These are phyloP conservation scores for Conringia planisiliqua DNA, from an alignment of 345 rosid genomes.

Conservation along the genomic window DNA sequence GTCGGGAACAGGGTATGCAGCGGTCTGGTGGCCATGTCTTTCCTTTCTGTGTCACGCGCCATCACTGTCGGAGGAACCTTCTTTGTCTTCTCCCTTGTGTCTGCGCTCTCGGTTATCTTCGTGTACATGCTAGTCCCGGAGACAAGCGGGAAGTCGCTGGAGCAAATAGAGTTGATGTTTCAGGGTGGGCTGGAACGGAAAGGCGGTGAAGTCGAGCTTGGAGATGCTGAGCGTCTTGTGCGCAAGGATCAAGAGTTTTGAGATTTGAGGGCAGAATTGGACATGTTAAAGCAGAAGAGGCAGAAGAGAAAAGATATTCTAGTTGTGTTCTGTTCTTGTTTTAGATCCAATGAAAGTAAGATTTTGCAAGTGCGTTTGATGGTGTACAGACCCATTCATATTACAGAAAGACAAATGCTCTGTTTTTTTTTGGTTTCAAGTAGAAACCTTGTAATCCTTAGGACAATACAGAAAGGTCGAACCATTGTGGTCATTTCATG, in stretches of 20 bases:
- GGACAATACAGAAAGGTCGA: constrained; percentile 6
- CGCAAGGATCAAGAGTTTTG: constrained; percentile 36
- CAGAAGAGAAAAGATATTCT: background rate
- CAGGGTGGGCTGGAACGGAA: constrained; percentile 37
- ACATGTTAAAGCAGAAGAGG: constrained; percentile 3
- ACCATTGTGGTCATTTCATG: constrained; percentile 2
- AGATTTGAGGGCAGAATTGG: background rate
- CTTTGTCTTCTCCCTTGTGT: constrained; percentile 49
- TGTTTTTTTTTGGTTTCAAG: constrained; percentile 4
- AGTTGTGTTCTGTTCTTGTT: constrained; percentile 8
- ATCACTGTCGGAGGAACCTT: constrained; percentile 70
- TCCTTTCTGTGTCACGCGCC: constrained; percentile 57
- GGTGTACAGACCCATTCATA: constrained; percentile 1
- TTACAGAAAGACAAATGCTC: background rate
- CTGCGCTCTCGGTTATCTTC: constrained; percentile 61
- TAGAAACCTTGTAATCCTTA: constrained; percentile 17
- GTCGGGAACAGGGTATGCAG: constrained; percentile 77
- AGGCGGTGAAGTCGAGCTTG: constrained; percentile 56
- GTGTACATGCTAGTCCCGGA: constrained; percentile 64
- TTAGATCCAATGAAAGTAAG: constrained; percentile 5
- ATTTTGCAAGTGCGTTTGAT: constrained; percentile 9
- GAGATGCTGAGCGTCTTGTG: constrained; percentile 75
- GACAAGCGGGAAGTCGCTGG: constrained; percentile 77
- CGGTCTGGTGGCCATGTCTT: constrained; percentile 77
- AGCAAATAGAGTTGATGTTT: constrained; percentile 67